phyloP scores from a whole-genome alignment of 768 basidiomycete genomes.

The Amanita subjunquillea region DNA sequence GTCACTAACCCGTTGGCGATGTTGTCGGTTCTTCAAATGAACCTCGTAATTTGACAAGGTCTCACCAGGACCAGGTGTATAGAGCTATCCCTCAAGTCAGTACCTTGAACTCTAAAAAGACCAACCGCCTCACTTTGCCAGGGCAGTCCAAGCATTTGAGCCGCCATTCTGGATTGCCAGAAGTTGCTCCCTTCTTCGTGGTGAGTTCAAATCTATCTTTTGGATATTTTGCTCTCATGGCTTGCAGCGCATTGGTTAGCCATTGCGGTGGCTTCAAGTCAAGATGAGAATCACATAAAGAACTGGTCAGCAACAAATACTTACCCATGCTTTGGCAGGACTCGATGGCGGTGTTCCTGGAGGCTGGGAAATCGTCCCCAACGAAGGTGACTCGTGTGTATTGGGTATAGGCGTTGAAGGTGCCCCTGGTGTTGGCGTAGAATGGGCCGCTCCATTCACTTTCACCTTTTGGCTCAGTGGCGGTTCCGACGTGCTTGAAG shows the following conservation, averaged over 20 bases:
- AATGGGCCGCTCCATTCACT: conserved; percentile 38
- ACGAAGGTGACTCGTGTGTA: conserved; percentile 9
- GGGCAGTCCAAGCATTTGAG: conserved; percentile 89
- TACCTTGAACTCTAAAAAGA: background rate
- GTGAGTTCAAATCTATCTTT: conserved; percentile 80
- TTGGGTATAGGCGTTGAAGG: conserved; percentile 9
- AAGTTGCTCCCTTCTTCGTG: conserved; percentile 44
- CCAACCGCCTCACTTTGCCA: conserved; percentile 56
- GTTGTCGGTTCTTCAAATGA: conserved; percentile 79
- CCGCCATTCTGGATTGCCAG: conserved; percentile 72
- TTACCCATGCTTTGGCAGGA: conserved; percentile 20
- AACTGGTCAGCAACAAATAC: background rate
- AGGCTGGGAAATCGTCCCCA: conserved; percentile 12
- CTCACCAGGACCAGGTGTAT: conserved; percentile 84
- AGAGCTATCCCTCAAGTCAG: conserved; percentile 41
- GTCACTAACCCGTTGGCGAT: conserved; percentile 63
- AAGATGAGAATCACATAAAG: background rate
- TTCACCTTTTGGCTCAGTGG: conserved; percentile 64
- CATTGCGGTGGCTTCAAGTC: conserved; percentile 49
- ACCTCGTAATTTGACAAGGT: conserved; percentile 87
- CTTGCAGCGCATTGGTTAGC: conserved; percentile 57
- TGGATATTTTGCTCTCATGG: conserved; percentile 63
- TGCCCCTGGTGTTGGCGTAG: conserved; percentile 8
- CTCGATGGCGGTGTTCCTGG: conserved; percentile 17
- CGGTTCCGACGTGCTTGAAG: conserved; percentile 64